Base-by-base conservation (phyloP, 1,284 basidiomycete genomes). In the Irpex sp. region DNA sequence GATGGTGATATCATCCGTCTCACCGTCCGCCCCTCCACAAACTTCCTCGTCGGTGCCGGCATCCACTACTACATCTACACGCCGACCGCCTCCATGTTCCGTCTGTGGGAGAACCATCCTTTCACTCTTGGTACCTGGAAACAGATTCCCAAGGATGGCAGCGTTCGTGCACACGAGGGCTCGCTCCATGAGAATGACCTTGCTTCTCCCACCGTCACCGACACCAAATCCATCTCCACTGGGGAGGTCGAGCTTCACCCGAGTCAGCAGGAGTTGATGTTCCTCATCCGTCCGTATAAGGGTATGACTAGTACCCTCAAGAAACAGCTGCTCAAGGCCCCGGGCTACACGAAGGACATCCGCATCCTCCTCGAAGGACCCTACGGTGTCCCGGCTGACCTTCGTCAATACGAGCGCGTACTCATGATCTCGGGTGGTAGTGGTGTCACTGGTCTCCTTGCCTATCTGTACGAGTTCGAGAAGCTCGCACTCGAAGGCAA, bases 1-100 rank as follows among this genome's bases (percentile, higher is more conserved):
- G 50, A 53, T 3, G 50, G 50, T 6, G 50, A 53, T 5, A 53
- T 53, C 50, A 53, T 53, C 50, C 50, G 50, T 17, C 50, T 53
- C 50, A 53, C 50, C 17, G 50, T 53, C 7, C 50, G 50, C 4
- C 50, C 50, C 9, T 53, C 50, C 5, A 31, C 26, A 9, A 53
- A 53, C 50, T 31, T 57, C 56, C 26, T 39, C 26, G 36, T 57
- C 36, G 50, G 50, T 17, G 50, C 50, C 11, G 50, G 50, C 17
- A 53, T 53, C 4, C 50, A 53, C 50, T 53, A 53, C 50, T 53
- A 53, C 50, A 53, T 53, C 50, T 53, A 53, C 50, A 53, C 50
- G 19, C 50, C 50, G 4, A 53, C 50, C 11, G 9, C 50, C 11
- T 53, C 50, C 9, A 17, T 11, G 9, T 53, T 53, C 50, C 50